Evolutionary conservation across 2,329 filamentous ascomycete genomes (phyloP).

Genomic region (Ceratocystis variospora): DNA sequence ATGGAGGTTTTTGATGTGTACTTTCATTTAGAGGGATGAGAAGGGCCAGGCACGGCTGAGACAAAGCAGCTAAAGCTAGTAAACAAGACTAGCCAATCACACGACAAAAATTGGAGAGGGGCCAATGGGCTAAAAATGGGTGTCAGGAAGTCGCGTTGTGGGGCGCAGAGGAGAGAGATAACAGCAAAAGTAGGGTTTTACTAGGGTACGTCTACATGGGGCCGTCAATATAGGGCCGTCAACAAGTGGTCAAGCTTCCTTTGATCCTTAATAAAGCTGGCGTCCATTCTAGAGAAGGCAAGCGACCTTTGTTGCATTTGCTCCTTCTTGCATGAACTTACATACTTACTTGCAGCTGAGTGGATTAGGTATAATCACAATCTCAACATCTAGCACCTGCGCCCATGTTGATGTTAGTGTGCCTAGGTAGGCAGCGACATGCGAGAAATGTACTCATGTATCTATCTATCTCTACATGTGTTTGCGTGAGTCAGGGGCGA

Average conservation of each 20-base stretch:
- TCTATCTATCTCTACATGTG: neutral
- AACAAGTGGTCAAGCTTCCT: neutral
- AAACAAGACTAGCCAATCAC: slow-evolving; percentile 15
- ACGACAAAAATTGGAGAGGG: neutral
- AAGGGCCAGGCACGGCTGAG: slow-evolving; percentile 13
- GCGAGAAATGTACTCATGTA: neutral
- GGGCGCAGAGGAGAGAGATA: neutral
- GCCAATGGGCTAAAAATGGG: neutral
- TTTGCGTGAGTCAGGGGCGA: neutral
- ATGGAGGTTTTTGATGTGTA: neutral
- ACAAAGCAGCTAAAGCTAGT: slow-evolving; percentile 13
- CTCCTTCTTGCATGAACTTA: neutral
- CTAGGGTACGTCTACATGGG: neutral
- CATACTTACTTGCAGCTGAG: too few species aligned
- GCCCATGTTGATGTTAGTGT: neutral
- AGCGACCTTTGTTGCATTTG: neutral
- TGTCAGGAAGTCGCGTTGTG: neutral
- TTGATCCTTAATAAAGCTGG: too few species aligned
- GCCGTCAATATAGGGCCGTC: neutral
- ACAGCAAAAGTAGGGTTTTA: neutral
- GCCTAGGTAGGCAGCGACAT: neutral
- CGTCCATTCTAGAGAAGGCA: neutral
- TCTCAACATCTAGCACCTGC: neutral
- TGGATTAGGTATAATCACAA: too few species aligned
- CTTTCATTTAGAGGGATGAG: slow-evolving; percentile 16